phyloP scores from a whole-genome alignment of 345 rosid species.

The Bruguiera parviflora region DNA sequence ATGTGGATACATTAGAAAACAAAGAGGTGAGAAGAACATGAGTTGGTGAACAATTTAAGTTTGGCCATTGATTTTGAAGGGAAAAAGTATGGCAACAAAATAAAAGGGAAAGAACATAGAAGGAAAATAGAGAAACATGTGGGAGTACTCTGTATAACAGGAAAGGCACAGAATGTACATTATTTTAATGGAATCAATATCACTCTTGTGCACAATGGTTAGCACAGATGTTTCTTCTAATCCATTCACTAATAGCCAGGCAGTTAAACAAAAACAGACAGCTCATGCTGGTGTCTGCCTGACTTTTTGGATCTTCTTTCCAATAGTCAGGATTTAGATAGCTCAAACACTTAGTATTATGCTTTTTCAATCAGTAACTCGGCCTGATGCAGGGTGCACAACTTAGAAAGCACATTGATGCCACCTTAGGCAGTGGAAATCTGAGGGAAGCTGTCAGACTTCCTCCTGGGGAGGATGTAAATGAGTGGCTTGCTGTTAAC shows the following conservation, averaged over 20 bases:
- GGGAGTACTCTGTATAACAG: not conserved
- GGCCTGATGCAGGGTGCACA: slow-evolving; percentile 54
- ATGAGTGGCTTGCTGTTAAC: slow-evolving; percentile 76
- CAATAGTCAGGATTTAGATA: slow-evolving; percentile 1
- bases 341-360: not conserved
- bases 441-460: slow-evolving; percentile 64
- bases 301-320: slow-evolving; percentile 4
- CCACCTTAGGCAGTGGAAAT: slow-evolving; percentile 70
- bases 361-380: slow-evolving; percentile 9
- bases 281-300: not conserved
- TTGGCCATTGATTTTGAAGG: not conserved
- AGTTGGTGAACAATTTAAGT: no score
- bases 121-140: not conserved
- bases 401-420: slow-evolving; percentile 60
- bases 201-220: not conserved
- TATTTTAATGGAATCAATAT: not conserved
- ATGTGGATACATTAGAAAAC: not conserved
- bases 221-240: not conserved
- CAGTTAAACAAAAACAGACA: slow-evolving; percentile 4
- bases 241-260: not conserved
- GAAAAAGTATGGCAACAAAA: not conserved
- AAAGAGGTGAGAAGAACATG: no score
- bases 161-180: not conserved
- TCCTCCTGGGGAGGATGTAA: slow-evolving; percentile 71
- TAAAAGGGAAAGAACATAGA: not conserved